Percentiles rank a stretch among this genome's conserved stretches.
Evolutionary conservation across 2,329 filamentous ascomycete species (phyloP).

Genomic region (Colletotrichum sp.): DNA sequence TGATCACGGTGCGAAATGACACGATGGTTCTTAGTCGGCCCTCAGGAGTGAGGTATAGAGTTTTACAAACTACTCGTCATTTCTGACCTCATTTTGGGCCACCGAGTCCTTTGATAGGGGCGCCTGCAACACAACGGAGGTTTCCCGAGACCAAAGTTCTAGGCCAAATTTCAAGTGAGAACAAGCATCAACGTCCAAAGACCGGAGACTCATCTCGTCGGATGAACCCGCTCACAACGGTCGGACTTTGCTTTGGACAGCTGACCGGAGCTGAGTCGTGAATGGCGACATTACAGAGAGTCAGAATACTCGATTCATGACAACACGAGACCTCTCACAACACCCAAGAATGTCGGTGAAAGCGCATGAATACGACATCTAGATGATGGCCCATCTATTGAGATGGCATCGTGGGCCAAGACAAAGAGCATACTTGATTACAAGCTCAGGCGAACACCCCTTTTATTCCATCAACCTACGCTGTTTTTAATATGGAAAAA

Average conservation of each 20-base stretch:
- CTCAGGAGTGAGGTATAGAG: background rate
- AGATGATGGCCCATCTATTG: background rate
- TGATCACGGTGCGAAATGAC: background rate
- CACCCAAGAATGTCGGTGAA: background rate
- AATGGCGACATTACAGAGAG: background rate
- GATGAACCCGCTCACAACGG: background rate
- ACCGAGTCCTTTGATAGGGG: background rate
- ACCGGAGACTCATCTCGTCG: background rate
- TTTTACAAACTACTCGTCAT: background rate
- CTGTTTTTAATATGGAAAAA: background rate
- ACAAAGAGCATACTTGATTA: background rate
- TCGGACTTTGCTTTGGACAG: rapidly evolving
- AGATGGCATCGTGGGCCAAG: background rate
- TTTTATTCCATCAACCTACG: background rate
- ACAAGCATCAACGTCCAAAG: background rate
- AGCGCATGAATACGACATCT: background rate
- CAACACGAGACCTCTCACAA: background rate
- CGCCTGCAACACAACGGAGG: background rate
- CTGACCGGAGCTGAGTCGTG: background rate
- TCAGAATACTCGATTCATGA: background rate
- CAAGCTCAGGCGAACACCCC: background rate
- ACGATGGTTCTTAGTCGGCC: background rate
- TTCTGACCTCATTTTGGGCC: background rate
- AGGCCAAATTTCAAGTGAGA: background rate
- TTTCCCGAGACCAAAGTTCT: background rate